Evolutionary conservation across 768 basidiomycete genomes (phyloP), one percentile per base, ranked within the genome.

Genomic region (Lactarius akahatsu): DNA sequence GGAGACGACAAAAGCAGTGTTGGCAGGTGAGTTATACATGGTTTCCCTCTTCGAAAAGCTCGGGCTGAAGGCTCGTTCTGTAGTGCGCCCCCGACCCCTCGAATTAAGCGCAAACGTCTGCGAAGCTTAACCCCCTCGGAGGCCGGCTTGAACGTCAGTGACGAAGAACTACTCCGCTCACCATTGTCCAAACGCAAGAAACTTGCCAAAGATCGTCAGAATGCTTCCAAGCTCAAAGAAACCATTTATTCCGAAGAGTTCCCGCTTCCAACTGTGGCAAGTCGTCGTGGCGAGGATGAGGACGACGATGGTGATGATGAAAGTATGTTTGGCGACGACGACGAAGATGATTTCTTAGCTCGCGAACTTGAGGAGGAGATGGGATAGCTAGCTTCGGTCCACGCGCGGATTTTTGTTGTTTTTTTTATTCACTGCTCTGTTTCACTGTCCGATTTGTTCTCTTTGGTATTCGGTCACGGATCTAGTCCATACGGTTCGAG

Each of bases 111-210:
- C 63, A 92, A 92, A 76, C 86, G 91, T 9, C 70, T 86, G 66
- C 82, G 91, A 43, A 91, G 89, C 72, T 72, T 84, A 26, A 92
- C 92, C 4, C 89, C 91, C 0, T 87, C 87, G 5, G 86, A 87
- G 28, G 74, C 75, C n/a, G 82, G 72, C 41, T 66, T 76, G 43
- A 79, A 78, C 68, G 62, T 64, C 30, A 64, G 68, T 20, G 74
- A 76, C 40, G 64, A 81, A 41, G 83, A 85, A 71, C 70, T 73
- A 15, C 76, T 86, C 28, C 81, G 86, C 18, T 92, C 90, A 2
- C 91, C 90, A 1, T 79, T 91, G 50, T 85, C 90, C 23, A 94
- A 94, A 77, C 85, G 92, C 75, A 92, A 91, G 79, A 91, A 87
- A 76, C 71, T 92, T 45, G 84, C 82, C 8, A 81, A 86, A 15